These are phyloP conservation scores for Immersiella caudata DNA, from an alignment of 495 filamentous ascomycete genomes.

Conservation along the genomic window DNA sequence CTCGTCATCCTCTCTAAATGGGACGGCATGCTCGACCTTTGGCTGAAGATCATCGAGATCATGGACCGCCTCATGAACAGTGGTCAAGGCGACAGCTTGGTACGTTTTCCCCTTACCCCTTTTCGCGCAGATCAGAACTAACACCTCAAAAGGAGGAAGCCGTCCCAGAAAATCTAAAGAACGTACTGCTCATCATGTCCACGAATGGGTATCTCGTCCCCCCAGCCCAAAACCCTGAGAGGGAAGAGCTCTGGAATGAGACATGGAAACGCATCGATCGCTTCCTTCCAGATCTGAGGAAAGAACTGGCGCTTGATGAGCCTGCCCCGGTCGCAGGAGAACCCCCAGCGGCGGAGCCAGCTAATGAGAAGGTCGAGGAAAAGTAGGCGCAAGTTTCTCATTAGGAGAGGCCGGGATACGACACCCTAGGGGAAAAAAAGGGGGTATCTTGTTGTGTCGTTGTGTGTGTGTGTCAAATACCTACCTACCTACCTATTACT, in stretches of 20 bases:
- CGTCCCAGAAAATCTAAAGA: conserved; percentile 93
- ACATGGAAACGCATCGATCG: conserved; percentile 89
- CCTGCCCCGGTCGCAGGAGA: neutral
- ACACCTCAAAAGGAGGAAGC: conserved; percentile 75
- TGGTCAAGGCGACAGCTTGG: conserved; percentile 86
- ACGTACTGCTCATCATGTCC: conserved; percentile 94
- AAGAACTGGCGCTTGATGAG: conserved; percentile 53
- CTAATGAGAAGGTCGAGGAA: conserved; percentile 8
- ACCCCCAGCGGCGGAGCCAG: neutral
- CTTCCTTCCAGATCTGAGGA: conserved; percentile 77
- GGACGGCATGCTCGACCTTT: conserved; percentile 91
- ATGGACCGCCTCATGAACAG: conserved; percentile 97
- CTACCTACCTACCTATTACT: too few species aligned
- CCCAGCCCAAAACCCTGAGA: conserved; percentile 61
- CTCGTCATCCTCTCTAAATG: conserved; percentile 80
- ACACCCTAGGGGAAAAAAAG: conserved; percentile 8
- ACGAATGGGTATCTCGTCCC: conserved; percentile 82
- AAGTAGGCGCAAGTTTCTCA: neutral
- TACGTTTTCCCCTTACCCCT: conserved; percentile 48
- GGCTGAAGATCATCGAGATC: conserved; percentile 89
- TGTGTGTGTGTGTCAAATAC: too few species aligned
- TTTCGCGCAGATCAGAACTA: conserved; percentile 18
- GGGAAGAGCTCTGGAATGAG: conserved; percentile 69
- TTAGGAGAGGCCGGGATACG: neutral
- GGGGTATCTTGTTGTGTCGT: too few species aligned